These are phyloP conservation scores for Exophiala lecanii-corni DNA, from an alignment of 2,329 filamentous ascomycete species.

Conservation along the genomic window DNA sequence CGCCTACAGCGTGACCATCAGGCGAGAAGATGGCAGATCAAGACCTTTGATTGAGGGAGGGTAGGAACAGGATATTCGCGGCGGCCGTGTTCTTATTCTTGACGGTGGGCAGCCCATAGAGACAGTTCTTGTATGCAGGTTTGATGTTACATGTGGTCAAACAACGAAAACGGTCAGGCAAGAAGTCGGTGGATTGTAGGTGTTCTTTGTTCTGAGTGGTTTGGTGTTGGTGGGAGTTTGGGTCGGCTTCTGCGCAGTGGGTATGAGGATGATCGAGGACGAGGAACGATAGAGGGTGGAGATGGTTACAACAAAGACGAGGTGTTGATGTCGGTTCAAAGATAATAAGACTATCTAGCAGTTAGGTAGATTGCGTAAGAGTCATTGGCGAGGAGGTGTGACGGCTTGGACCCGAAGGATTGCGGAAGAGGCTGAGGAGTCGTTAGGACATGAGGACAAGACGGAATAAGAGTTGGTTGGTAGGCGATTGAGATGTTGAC, in stretches of 20 bases:
- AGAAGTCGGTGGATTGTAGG: neutral
- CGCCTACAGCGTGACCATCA: constrained; percentile 18
- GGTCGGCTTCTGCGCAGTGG: neutral
- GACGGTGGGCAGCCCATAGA: constrained; percentile 25
- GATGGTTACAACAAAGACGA: too few species aligned
- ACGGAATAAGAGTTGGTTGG: too few species aligned
- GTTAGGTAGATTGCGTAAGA: too few species aligned
- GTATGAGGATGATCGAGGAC: constrained; percentile 1
- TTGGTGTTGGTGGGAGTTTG: constrained; percentile 8
- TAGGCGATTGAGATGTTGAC: too few species aligned
- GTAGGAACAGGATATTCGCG: constrained; percentile 12
- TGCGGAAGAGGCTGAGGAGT: too few species aligned
- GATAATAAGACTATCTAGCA: too few species aligned
- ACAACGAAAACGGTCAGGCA: too few species aligned
- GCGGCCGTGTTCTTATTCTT: constrained; percentile 18
- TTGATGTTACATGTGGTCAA: constrained; percentile 14
- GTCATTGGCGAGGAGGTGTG: too few species aligned
- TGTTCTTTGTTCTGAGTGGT: constrained; percentile 14
- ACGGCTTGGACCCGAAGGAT: too few species aligned
- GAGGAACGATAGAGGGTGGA: too few species aligned
- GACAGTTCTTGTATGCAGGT: constrained; percentile 10
- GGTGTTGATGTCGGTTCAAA: too few species aligned
- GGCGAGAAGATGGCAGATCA: constrained; percentile 8
- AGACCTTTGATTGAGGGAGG: constrained; percentile 10
- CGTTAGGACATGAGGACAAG: too few species aligned